Evolutionary conservation across 176 grass and related monocot species (phyloP).

Genomic region (Eragrostis curvula): DNA sequence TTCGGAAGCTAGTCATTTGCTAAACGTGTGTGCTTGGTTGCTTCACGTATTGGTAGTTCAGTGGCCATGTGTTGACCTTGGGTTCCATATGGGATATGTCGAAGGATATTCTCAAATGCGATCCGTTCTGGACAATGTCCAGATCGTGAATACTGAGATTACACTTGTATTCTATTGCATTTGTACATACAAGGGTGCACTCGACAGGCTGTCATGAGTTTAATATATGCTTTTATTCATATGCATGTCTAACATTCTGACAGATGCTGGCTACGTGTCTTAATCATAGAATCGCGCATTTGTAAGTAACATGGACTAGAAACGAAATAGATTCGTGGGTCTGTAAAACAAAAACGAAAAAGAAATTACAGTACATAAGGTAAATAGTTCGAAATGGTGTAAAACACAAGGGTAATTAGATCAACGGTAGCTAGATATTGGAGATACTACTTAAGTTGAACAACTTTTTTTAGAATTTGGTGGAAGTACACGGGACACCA

Average conservation of each 20-base stretch:
- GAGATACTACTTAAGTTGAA: too few relatives aligned
- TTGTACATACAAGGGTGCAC: neutral
- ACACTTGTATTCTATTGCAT: neutral
- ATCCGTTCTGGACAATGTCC: neutral
- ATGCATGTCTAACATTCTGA: neutral
- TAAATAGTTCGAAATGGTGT: too few relatives aligned
- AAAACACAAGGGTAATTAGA: too few relatives aligned
- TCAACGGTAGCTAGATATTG: too few relatives aligned
- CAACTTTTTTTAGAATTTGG: too few relatives aligned
- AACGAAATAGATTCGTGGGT: too few relatives aligned
- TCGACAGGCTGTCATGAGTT: neutral
- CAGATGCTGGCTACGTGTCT: neutral
- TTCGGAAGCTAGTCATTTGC: too few relatives aligned
- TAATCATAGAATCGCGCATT: neutral
- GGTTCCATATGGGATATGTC: neutral
- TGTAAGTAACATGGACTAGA: neutral
- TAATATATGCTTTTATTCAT: neutral
- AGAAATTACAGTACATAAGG: too few relatives aligned
- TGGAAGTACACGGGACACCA: too few relatives aligned
- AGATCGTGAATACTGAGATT: neutral
- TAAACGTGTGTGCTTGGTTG: too few relatives aligned
- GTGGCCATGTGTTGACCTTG: neutral
- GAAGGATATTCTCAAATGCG: conserved; percentile 24
- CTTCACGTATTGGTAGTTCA: neutral
- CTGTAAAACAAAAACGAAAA: too few relatives aligned